Evolutionary conservation across 2,329 filamentous ascomycete species (phyloP).

Genomic region (Rutstroemia sp.): DNA sequence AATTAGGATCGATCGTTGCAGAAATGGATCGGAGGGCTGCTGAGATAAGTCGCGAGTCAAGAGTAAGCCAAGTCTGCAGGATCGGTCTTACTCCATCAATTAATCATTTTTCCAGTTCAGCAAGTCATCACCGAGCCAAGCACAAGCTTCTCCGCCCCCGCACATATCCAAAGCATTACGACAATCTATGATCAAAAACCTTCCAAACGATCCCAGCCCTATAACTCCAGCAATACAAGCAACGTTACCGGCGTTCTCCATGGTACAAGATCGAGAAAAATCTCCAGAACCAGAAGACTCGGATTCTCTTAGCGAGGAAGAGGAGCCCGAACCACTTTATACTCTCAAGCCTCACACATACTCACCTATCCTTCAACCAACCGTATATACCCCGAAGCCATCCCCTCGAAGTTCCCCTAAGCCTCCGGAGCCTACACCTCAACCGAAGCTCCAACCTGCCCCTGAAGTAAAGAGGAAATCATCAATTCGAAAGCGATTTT

Average conservation of each 20-base stretch:
- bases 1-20: slow-evolving; percentile 68
- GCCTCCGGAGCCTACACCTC: background rate
- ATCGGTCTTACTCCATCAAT: background rate
- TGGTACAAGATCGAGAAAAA: slow-evolving; percentile 25
- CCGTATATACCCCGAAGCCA: slow-evolving; percentile 7
- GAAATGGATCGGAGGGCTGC: slow-evolving; percentile 85
- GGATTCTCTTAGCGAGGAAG: slow-evolving; percentile 5
- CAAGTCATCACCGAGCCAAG: slow-evolving; percentile 6
- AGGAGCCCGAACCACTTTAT: slow-evolving; percentile 20
- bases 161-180: slow-evolving; percentile 19
- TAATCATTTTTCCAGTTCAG: slow-evolving; percentile 12
- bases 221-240: slow-evolving; percentile 27
- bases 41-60: slow-evolving; percentile 70
- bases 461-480: slow-evolving; percentile 20
- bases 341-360: slow-evolving; percentile 29
- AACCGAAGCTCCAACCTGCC: slow-evolving; percentile 3
- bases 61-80: slow-evolving; percentile 49
- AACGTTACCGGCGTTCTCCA: slow-evolving; percentile 23
- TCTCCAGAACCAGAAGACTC: slow-evolving; percentile 16
- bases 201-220: slow-evolving; percentile 23
- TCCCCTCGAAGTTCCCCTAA: background rate
- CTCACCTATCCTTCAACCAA: slow-evolving; percentile 23
- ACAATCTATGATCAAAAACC: slow-evolving; percentile 23
- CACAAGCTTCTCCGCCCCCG: slow-evolving; percentile 5
- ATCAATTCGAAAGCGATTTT: slow-evolving; percentile 26